Evolutionary conservation across 768 basidiomycete genomes (phyloP), one percentile per base, ranked within the genome.

Genomic region (Leucosporidium yakuticum): DNA sequence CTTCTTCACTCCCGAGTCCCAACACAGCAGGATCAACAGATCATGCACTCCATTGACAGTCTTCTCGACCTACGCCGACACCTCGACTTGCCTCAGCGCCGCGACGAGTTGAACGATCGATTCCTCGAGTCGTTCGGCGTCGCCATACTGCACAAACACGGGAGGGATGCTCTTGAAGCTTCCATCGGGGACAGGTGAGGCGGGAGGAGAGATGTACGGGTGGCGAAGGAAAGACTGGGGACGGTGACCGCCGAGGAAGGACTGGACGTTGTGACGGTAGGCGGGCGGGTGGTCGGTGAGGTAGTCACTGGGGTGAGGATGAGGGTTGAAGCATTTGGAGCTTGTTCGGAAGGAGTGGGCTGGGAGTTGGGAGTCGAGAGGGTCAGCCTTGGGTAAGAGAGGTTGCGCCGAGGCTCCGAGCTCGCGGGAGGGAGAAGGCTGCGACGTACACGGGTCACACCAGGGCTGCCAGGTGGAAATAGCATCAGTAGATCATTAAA

Each of bases 101-200:
- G 23, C 3, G 4, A 72, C 47, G 34, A 72, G 62, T 21, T 55
- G 44, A 4, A 69, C 71, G 50, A 69, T 69, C 54, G 69, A 67
- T 11, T 54, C 51, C 31, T 68, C 64, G 47, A 72, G 67, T 12
- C 71, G 61, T 29, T 72, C 71, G 44, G 67, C 67, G 31, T 68
- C 67, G 36, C 71, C 71, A 21, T 64, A 72, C 47, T 72, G 71
- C 7, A 72, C 55, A 50, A 72, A 72, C 34, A 62, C 21, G 15
- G 64, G 62, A 1, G 71, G 64, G 59, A 72, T 69, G 20, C 21
- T 8, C 27, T 15, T n/a, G 62, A 72, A 72, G 29, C 51, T 61
- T 0, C 65, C 69, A 47, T 61, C 50, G 9, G 67, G 48, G 19
- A 64, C 67, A 53, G 67, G 53, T 29, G 60, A 64, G 8, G 67